phyloP scores from a whole-genome alignment of 1,284 basidiomycete genomes.

The Malassezia restricta region DNA sequence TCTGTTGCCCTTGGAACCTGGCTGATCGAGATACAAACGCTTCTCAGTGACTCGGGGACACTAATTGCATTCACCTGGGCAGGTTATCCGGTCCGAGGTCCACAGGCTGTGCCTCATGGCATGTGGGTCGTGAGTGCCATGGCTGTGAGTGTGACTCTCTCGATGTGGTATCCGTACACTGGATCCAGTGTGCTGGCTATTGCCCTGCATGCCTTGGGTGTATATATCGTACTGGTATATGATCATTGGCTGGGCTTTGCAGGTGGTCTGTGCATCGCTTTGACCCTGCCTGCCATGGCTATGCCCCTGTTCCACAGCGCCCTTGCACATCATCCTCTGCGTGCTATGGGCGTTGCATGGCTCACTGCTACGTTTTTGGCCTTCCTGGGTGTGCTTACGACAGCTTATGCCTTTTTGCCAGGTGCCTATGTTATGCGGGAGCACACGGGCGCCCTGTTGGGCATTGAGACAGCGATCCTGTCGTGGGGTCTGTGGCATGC shows the following conservation, averaged over 20 bases:
- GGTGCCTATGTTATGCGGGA: slow-evolving; percentile 68
- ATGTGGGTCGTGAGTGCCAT: slow-evolving; percentile 60
- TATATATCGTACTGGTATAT: slow-evolving; percentile 50
- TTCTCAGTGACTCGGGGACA: slow-evolving; percentile 68
- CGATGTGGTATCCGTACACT: not conserved
- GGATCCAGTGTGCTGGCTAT: not conserved
- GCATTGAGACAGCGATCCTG: slow-evolving; percentile 17
- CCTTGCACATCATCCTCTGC: slow-evolving; percentile 30
- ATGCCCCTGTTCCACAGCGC: slow-evolving; percentile 23
- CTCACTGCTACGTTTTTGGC: slow-evolving; percentile 26
- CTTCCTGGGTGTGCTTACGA: slow-evolving; percentile 55
- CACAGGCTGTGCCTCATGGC: slow-evolving; percentile 60
- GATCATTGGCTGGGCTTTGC: slow-evolving; percentile 62
- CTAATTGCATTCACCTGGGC: slow-evolving; percentile 84
- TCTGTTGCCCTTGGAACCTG: slow-evolving; percentile 27
- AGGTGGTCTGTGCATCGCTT: slow-evolving; percentile 58
- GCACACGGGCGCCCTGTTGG: slow-evolving; percentile 54
- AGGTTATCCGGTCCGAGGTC: slow-evolving; percentile 59
- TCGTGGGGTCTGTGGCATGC: slow-evolving; percentile 18
- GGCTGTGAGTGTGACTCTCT: slow-evolving; percentile 50
- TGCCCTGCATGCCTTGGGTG: not conserved
- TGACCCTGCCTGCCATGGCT: slow-evolving; percentile 51
- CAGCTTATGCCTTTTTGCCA: slow-evolving; percentile 87
- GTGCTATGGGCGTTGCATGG: slow-evolving; percentile 28
- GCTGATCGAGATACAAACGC: slow-evolving; percentile 54